A percentile compares a stretch with the other conserved stretches of the same genome.
These are phyloP conservation scores for Solanum pennellii DNA, from an alignment of 257 asterid genomes.

Conservation along the genomic window DNA sequence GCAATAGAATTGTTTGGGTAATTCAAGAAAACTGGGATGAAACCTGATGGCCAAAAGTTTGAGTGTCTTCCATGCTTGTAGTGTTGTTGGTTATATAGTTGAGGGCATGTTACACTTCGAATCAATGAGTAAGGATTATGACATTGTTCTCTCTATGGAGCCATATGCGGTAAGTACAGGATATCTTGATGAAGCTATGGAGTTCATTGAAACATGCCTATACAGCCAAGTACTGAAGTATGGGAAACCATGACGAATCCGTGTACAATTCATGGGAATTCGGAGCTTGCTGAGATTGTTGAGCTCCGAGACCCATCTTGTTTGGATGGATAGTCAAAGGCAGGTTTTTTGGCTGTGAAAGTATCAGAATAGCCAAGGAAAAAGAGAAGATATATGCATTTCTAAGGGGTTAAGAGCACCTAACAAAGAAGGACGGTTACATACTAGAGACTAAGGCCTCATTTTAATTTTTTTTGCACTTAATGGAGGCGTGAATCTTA, in stretches of 20 bases:
- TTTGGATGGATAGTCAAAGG: slow-evolving; percentile 52
- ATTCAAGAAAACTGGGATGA: slow-evolving; percentile 49
- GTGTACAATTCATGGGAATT: slow-evolving; percentile 62
- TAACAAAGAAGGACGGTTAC: slow-evolving; percentile 70
- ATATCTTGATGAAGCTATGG: slow-evolving; percentile 61
- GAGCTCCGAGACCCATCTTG: slow-evolving; percentile 44
- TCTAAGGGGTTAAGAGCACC: slow-evolving; percentile 56
- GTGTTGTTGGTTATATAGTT: slow-evolving; percentile 32
- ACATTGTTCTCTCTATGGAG: slow-evolving; percentile 50
- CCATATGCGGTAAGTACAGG: slow-evolving; percentile 72
- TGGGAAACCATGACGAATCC: slow-evolving; percentile 61
- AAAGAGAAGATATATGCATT: slow-evolving; percentile 44
- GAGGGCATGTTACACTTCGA: slow-evolving; percentile 76
- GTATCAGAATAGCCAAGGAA: slow-evolving; percentile 40
- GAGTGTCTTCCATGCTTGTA: slow-evolving; percentile 58
- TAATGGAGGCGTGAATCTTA: no score
- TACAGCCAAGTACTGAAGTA: slow-evolving; percentile 42
- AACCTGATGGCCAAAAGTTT: slow-evolving; percentile 67
- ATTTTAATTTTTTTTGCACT: no score
- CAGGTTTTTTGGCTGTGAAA: slow-evolving; percentile 45
- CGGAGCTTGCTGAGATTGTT: slow-evolving; percentile 50
- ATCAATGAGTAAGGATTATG: slow-evolving; percentile 55
- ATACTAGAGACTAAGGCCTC: slow-evolving; percentile 37
- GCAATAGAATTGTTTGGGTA: slow-evolving; percentile 57
- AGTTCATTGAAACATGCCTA: slow-evolving; percentile 63